These are phyloP conservation scores for Syncephalis fuscata DNA, from an alignment of 371 early-diverging fungal species.

Conservation along the genomic window DNA sequence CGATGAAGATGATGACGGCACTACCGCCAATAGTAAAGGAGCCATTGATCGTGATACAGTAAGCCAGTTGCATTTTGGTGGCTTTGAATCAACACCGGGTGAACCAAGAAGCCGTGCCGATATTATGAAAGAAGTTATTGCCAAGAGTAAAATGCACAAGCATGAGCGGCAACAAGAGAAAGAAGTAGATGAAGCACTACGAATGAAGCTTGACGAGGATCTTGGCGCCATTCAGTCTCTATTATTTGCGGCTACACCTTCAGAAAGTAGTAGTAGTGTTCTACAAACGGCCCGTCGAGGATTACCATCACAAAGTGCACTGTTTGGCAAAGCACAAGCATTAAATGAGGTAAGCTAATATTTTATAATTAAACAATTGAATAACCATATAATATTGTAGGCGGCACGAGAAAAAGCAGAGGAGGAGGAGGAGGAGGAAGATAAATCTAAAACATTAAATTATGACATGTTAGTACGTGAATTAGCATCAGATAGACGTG, in stretches of 20 bases:
- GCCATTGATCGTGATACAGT: constrained; percentile 55
- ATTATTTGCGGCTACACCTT: constrained; percentile 17
- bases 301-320: constrained; percentile 5
- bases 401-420: too few relatives aligned
- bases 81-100: constrained; percentile 34
- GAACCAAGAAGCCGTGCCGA: constrained; percentile 65
- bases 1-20: constrained; percentile 32
- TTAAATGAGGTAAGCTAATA: background rate
- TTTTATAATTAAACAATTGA: background rate
- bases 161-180: constrained; percentile 35
- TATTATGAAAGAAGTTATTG: constrained; percentile 92
- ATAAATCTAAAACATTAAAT: constrained; percentile 16
- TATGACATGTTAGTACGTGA: constrained; percentile 73
- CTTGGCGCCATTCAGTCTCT: constrained; percentile 62
- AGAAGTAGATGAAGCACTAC: constrained; percentile 12
- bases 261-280: background rate
- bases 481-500: constrained; percentile 66
- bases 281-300: constrained; percentile 7
- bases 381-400: background rate
- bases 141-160: constrained; percentile 81
- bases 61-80: constrained; percentile 69
- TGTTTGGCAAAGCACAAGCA: constrained; percentile 6
- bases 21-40: constrained; percentile 16
- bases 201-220: constrained; percentile 74
- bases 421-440: constrained; percentile 11